These are phyloP conservation scores for Parathielavia hyrcaniae DNA, from an alignment of 495 filamentous ascomycete species.

Conservation along the genomic window DNA sequence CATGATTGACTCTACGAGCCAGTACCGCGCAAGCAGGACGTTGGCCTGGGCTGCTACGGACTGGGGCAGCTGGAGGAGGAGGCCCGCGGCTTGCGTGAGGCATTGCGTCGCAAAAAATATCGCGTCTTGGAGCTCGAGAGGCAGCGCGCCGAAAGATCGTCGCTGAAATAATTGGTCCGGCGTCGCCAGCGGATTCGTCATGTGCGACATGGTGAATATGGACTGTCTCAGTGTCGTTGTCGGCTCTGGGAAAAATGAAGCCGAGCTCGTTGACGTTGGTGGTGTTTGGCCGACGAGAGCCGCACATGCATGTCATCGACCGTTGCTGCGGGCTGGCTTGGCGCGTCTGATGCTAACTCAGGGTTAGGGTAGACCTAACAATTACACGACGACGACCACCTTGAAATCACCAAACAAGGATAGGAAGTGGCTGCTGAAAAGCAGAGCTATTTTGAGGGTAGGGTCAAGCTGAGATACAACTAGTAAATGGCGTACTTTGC, in stretches of 20 bases:
- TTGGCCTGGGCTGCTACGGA: slow-evolving; percentile 84
- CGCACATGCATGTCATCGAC: no score
- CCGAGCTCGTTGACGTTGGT: background rate
- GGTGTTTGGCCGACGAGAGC: background rate
- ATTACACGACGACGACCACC: background rate
- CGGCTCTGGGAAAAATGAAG: background rate
- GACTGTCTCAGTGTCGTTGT: background rate
- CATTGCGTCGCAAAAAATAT: slow-evolving; percentile 62
- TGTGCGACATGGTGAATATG: slow-evolving; percentile 41
- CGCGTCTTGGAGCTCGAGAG: slow-evolving; percentile 68
- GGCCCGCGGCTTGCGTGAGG: slow-evolving; percentile 81
- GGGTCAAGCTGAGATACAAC: no score
- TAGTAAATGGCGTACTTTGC: no score
- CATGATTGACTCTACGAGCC: slow-evolving; percentile 52
- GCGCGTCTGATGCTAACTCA: background rate
- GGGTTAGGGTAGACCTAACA: background rate
- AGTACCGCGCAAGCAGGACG: slow-evolving; percentile 84
- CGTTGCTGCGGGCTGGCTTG: no score
- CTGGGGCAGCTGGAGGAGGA: slow-evolving; percentile 80
- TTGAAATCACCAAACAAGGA: background rate
- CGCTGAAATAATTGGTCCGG: slow-evolving; percentile 61
- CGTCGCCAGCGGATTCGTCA: slow-evolving; percentile 85
- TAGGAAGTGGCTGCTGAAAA: no score
- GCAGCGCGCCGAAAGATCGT: slow-evolving; percentile 55
- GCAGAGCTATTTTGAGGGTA: no score